A percentile compares a stretch with the other conserved stretches of the same genome.
These are phyloP conservation scores for Aleurites moluccanus DNA, from an alignment of 441 rosid species.

Conservation along the genomic window DNA sequence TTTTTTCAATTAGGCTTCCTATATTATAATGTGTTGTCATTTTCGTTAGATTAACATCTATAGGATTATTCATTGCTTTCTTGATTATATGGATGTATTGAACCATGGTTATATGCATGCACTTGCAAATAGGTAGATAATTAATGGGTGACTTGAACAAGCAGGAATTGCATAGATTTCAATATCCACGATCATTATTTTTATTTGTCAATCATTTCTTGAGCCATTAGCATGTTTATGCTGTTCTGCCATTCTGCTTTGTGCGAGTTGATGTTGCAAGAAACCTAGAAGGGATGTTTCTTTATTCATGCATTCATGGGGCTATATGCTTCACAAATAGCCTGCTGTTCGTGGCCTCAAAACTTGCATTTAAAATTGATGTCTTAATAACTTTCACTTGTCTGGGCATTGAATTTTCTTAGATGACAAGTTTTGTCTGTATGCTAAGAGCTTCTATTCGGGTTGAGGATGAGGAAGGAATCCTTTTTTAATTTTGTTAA, in stretches of 20 bases:
- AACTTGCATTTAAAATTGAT: background rate
- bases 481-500: background rate
- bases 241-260: background rate
- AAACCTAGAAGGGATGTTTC: background rate
- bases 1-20: background rate
- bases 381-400: background rate
- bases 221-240: background rate
- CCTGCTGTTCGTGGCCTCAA: background rate
- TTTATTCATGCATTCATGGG: background rate
- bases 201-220: background rate
- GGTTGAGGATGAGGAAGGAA: background rate
- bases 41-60: background rate
- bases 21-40: background rate
- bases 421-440: background rate
- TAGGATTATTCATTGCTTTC: background rate
- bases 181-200: background rate
- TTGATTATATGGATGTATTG: background rate
- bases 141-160: background rate
- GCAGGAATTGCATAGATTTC: background rate
- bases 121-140: background rate
- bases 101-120: background rate
- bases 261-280: background rate
- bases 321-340: background rate
- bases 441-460: background rate
- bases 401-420: background rate